Conservation (phyloP, 1,139 yeast species). For the Trichomonascaceae sp. region DNA sequence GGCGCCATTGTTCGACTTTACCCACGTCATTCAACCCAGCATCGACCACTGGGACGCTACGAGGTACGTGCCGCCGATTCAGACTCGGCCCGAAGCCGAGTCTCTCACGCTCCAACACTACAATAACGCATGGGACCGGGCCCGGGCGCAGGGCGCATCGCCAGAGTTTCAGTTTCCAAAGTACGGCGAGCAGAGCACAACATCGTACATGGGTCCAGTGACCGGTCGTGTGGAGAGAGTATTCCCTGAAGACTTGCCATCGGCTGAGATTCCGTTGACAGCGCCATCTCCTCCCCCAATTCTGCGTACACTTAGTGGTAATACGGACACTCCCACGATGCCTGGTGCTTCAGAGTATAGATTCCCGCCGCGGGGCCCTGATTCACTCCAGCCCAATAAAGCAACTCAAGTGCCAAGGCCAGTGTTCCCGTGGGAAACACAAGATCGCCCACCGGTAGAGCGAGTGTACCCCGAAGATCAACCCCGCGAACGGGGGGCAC, state of each 20-base stretch:
- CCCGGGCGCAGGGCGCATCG: slow-evolving; percentile 4
- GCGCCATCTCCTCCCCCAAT: slow-evolving; percentile 1
- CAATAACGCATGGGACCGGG: slow-evolving; percentile 20
- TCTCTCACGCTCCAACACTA: slow-evolving; percentile 15
- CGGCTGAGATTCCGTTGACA: too few relatives aligned
- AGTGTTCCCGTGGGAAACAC: slow-evolving; percentile 9
- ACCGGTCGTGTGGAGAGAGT: slow-evolving; percentile 9
- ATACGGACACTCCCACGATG: slow-evolving; percentile 1
- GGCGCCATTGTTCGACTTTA: too few relatives aligned
- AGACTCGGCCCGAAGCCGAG: slow-evolving; percentile 30
- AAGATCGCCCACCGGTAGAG: slow-evolving; percentile 7
- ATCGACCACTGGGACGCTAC: slow-evolving; percentile 32
- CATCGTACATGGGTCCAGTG: slow-evolving; percentile 5
- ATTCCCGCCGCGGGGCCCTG: neutral
- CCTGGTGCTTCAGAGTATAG: slow-evolving; percentile 1
- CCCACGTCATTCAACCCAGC: slow-evolving; percentile 18
- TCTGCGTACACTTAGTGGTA: neutral
- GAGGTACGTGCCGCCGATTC: slow-evolving; percentile 28
- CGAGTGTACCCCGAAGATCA: slow-evolving; percentile 9
- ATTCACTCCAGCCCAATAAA: slow-evolving; percentile 12
- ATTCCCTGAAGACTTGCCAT: slow-evolving; percentile 11
- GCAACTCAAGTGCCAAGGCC: slow-evolving; percentile 12
- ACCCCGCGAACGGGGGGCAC: slow-evolving; percentile 5
- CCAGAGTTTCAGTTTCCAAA: slow-evolving; percentile 5
- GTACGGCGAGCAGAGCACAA: slow-evolving; percentile 4